phyloP scores from a whole-genome alignment of 2,329 filamentous ascomycete species.

The Eurotiales sp. region DNA sequence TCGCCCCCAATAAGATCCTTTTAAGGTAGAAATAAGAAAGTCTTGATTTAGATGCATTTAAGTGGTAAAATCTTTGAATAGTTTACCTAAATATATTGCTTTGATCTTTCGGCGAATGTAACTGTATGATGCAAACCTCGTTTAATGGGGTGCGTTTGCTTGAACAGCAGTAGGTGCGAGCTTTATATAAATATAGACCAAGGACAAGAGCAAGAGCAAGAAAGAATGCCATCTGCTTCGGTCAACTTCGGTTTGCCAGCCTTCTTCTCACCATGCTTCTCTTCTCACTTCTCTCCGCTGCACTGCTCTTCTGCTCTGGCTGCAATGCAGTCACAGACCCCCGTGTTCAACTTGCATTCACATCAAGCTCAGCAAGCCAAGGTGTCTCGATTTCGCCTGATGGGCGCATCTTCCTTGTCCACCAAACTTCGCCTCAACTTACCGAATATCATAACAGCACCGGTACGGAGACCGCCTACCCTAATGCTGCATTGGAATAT shows the following conservation, averaged over 20 bases:
- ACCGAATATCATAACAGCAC: constrained; percentile 28
- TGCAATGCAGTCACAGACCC: neutral
- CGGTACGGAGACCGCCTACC: constrained; percentile 28
- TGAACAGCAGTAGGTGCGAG: too few relatives aligned
- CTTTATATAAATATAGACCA: too few relatives aligned
- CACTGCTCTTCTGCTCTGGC: neutral
- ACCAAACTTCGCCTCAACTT: neutral
- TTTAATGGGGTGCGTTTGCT: too few relatives aligned
- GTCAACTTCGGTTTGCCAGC: too few relatives aligned
- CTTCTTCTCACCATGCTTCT: neutral
- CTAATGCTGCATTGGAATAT: neutral
- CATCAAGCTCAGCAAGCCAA: neutral
- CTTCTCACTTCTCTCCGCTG: neutral
- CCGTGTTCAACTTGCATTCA: neutral
- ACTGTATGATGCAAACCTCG: too few relatives aligned
- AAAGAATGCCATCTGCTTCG: neutral
- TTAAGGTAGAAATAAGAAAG: too few relatives aligned
- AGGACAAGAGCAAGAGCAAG: neutral
- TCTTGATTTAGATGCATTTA: too few relatives aligned
- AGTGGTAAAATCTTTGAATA: too few relatives aligned
- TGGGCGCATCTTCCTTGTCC: constrained; percentile 28
- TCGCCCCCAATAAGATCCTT: too few relatives aligned
- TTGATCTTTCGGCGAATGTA: too few relatives aligned
- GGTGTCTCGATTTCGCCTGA: constrained; percentile 20
- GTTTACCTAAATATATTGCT: too few relatives aligned